Evolutionary conservation across 169 alveolate species (phyloP).

Genomic region (Plasmodium gonderi): DNA sequence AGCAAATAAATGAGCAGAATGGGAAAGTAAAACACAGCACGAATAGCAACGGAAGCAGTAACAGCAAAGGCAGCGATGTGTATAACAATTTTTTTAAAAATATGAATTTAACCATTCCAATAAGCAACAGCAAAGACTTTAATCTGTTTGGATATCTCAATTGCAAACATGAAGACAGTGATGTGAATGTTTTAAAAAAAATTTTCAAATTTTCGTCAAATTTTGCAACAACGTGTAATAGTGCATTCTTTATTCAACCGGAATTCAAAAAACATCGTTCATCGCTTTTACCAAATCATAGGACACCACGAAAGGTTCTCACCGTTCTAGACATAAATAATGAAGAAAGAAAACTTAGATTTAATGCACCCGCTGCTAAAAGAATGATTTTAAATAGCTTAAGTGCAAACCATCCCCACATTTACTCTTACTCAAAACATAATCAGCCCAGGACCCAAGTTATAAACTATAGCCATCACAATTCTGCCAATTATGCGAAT

Average conservation of each 20-base stretch:
- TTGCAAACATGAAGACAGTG: slow-evolving; percentile 68
- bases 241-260: slow-evolving; percentile 72
- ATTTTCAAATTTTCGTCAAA: slow-evolving; percentile 49
- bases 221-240: slow-evolving; percentile 56
- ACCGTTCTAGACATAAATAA: slow-evolving; percentile 65
- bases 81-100: slow-evolving; percentile 42
- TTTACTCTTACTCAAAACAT: slow-evolving; percentile 15
- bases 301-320: slow-evolving; percentile 49
- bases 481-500: neutral
- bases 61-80: neutral
- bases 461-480: neutral
- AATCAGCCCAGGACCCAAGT: neutral
- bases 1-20: neutral
- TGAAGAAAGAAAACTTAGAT: slow-evolving; percentile 68
- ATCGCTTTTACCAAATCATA: slow-evolving; percentile 53
- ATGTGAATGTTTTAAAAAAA: slow-evolving; percentile 52
- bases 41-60: neutral
- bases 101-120: slow-evolving; percentile 41
- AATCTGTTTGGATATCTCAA: slow-evolving; percentile 60
- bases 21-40: neutral
- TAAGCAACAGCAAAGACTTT: slow-evolving; percentile 9
- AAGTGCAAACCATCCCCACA: slow-evolving; percentile 68
- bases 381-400: slow-evolving; percentile 69
- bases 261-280: slow-evolving; percentile 66
- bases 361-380: slow-evolving; percentile 72